phyloP scores from a whole-genome alignment of 2,329 filamentous ascomycete genomes.

The Pseudonectria foliicola region DNA sequence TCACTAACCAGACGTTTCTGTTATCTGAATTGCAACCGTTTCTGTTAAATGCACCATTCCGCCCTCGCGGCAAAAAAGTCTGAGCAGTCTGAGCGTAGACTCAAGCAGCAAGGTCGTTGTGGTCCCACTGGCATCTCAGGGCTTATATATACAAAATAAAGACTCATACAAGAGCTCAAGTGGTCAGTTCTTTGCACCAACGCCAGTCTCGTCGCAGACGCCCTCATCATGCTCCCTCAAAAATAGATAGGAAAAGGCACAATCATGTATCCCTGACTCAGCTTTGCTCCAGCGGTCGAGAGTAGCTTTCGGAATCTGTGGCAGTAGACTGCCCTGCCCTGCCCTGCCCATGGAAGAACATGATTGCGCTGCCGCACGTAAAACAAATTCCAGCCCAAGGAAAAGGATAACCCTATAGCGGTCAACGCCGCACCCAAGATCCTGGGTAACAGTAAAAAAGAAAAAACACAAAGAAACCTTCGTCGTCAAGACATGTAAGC shows the following conservation, averaged over 20 bases:
- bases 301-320: background rate
- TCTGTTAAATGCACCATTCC: too few species aligned
- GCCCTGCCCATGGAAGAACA: too few species aligned
- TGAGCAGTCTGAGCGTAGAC: slow-evolving; percentile 12
- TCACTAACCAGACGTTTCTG: too few species aligned
- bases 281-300: slow-evolving; percentile 6
- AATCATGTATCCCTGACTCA: slow-evolving; percentile 11
- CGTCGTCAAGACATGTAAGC: background rate
- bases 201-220: slow-evolving; percentile 23
- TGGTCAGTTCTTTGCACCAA: slow-evolving; percentile 21
- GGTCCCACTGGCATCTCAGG: slow-evolving; percentile 15
- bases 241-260: slow-evolving; percentile 10
- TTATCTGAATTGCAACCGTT: too few species aligned
- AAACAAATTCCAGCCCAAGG: too few species aligned
- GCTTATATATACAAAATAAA: slow-evolving; percentile 25
- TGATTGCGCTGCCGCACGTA: too few species aligned
- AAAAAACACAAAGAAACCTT: slow-evolving; percentile 10
- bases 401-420: too few species aligned
- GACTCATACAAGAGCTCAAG: slow-evolving; percentile 18
- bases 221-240: slow-evolving; percentile 22
- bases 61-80: too few species aligned
- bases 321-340: too few species aligned
- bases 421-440: too few species aligned
- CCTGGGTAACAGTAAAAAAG: slow-evolving; percentile 6
- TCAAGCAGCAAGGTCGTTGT: slow-evolving; percentile 14